A percentile compares a stretch with the other conserved stretches of the same genome.
phyloP scores from a whole-genome alignment of 78 protist species.

The Dictyostelium intermedium region DNA sequence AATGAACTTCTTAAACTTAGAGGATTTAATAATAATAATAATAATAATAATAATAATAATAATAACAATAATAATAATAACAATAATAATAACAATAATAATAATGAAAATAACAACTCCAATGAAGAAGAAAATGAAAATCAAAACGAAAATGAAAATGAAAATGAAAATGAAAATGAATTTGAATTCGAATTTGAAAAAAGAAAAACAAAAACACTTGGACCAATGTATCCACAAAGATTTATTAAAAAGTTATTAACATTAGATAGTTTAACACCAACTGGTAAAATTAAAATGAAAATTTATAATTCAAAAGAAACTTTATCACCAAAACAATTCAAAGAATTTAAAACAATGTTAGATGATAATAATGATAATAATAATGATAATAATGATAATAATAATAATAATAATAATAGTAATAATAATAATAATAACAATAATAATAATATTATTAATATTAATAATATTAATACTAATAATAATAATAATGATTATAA shows the following conservation, averaged over 20 bases:
- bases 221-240: not conserved
- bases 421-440: not conserved
- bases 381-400: not conserved
- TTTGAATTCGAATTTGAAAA: not conserved
- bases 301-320: not conserved
- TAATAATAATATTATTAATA: not conserved
- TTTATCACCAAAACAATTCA: not conserved
- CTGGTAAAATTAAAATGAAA: not conserved
- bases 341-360: not conserved
- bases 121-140: too few species aligned
- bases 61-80: not conserved
- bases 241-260: not conserved
- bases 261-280: not conserved
- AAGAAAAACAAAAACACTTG: not conserved
- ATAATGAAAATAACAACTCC: not conserved
- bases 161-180: not conserved
- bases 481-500: not conserved
- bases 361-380: not conserved
- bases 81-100: not conserved
- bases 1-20: not conserved
- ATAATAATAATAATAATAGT: not conserved
- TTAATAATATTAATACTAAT: not conserved
- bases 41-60: not conserved
- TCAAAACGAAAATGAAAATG: too few species aligned
- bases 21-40: too few species aligned